Percentiles rank a stretch among this genome's conserved stretches.
Conservation (phyloP, 139 green algal species). For the Deuterostichococcus epilithicus region DNA sequence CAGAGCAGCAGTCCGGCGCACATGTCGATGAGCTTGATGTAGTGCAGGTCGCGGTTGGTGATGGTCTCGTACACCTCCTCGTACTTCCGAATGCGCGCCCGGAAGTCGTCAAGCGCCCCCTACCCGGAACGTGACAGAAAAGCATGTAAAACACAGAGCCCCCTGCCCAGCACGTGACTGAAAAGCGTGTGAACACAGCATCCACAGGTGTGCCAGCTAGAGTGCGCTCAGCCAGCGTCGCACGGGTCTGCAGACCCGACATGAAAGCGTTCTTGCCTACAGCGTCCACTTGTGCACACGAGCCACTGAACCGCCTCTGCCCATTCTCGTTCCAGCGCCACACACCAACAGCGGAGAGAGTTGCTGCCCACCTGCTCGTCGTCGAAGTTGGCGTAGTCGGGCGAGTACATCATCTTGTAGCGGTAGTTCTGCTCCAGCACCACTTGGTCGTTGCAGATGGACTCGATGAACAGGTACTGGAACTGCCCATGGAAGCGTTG, state of each 20-base stretch:
- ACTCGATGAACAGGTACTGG: constrained; percentile 94
- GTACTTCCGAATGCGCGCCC: constrained; percentile 79
- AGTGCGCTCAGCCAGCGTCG: not conserved
- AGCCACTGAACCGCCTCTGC: too few relatives aligned
- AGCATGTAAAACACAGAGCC: too few relatives aligned
- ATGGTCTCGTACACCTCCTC: constrained; percentile 92
- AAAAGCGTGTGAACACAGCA: too few relatives aligned
- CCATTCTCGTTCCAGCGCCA: not conserved
- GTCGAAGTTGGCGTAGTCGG: constrained; percentile 80
- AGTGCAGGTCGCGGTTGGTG: constrained; percentile 78
- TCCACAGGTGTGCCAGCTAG: not conserved
- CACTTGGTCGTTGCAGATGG: constrained; percentile 82
- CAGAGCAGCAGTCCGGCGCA: not conserved
- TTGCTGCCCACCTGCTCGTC: constrained; percentile 45
- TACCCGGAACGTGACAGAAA: not conserved
- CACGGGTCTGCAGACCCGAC: not conserved
- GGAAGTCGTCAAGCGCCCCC: constrained; percentile 79
- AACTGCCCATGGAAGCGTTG: constrained; percentile 69
- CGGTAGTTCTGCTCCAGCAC: constrained; percentile 87
- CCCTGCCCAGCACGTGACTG: too few relatives aligned
- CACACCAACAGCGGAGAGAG: constrained; percentile 11
- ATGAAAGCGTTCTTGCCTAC: not conserved
- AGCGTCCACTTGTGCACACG: too few relatives aligned
- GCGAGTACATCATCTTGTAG: constrained; percentile 84
- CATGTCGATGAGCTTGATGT: constrained; percentile 99